phyloP scores from a whole-genome alignment of 2,329 filamentous ascomycete species.

The Rutstroemia sydowiana region DNA sequence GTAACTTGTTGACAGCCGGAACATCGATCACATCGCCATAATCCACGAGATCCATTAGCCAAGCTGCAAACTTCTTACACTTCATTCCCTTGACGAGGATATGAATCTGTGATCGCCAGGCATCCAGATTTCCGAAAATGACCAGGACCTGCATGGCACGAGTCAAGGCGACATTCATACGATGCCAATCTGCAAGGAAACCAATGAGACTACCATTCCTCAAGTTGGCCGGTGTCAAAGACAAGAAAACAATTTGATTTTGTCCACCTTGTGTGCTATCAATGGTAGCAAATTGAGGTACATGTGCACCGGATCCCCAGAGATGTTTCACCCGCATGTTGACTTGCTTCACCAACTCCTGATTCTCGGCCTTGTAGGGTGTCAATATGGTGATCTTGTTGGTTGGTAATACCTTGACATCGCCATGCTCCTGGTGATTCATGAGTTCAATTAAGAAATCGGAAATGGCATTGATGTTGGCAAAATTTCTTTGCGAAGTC shows the following conservation, averaged over 20 bases:
- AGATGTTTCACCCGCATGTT: background rate
- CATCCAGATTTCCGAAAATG: constrained; percentile 11
- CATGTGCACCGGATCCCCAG: background rate
- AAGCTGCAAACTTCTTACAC: constrained; percentile 1
- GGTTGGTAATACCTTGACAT: background rate
- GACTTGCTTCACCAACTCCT: constrained; percentile 5
- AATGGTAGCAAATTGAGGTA: constrained; percentile 7
- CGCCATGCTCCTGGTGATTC: background rate
- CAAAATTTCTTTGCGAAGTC: constrained; percentile 11
- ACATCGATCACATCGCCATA: constrained; percentile 10
- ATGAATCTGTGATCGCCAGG: constrained; percentile 4
- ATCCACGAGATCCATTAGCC: constrained; percentile 8
- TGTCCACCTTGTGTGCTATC: constrained; percentile 11
- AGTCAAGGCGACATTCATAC: constrained; percentile 14
- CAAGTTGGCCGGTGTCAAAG: constrained; percentile 8
- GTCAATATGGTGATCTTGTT: constrained; percentile 9
- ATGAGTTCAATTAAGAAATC: constrained; percentile 4
- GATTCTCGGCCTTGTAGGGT: constrained; percentile 8
- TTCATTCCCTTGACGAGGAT: background rate
- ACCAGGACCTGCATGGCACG: constrained; percentile 6
- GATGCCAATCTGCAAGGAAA: constrained; percentile 11
- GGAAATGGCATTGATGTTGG: constrained; percentile 9
- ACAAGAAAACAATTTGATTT: constrained; percentile 9
- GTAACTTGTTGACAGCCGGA: background rate
- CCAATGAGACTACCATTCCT: background rate